Evolutionary conservation across 2,329 filamentous ascomycete genomes (phyloP), one percentile per base, ranked within the genome.

Genomic region (Alternaria sp.): DNA sequence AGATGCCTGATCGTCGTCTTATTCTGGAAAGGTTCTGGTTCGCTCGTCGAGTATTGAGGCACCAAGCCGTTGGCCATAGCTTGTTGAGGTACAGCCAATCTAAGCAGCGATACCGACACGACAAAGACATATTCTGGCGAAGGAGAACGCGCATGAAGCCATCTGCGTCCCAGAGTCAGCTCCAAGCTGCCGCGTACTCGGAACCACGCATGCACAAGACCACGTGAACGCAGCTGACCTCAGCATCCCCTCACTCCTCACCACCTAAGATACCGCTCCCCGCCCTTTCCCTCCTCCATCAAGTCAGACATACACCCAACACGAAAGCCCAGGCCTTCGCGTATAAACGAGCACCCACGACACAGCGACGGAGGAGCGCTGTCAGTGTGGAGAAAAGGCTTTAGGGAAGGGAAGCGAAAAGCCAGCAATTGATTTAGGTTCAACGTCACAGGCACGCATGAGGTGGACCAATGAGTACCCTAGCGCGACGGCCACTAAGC

Each of bases 391-490:
- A 43, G 36, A 30, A 32, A 32, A 8, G 7, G n/a, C n/a, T 9
- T 20, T 22, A 16, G 27, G 12, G 27, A 28, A 12, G 30, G 20
- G 48, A 57, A 12, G 27, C 32, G 32, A 34, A 53, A 18, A 20
- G 28, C 46, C 30, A 57, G 46, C 36, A 52, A 28, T 27, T 41
- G 41, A 51, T 38, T 52, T 14, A 22, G 55, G 25, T 27, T 40
- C 41, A 48, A 55, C 54, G 58, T 57, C 58, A 60, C 54, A 45
- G 54, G 58, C 41, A 52, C 41, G 40, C 20, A 28, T 43, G 32
- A 48, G 34, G 58, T 41, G 54, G 46, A 46, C 58, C 58, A 60
- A 57, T 60, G 16, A 45, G 28, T n/a, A 14, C 8, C 16, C 27
- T 52, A 52, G 54, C 10, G 46, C 48, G 22, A 16, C 54, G 58